Conservation (phyloP, 768 basidiomycete genomes). For the Serendipita sp. region DNA sequence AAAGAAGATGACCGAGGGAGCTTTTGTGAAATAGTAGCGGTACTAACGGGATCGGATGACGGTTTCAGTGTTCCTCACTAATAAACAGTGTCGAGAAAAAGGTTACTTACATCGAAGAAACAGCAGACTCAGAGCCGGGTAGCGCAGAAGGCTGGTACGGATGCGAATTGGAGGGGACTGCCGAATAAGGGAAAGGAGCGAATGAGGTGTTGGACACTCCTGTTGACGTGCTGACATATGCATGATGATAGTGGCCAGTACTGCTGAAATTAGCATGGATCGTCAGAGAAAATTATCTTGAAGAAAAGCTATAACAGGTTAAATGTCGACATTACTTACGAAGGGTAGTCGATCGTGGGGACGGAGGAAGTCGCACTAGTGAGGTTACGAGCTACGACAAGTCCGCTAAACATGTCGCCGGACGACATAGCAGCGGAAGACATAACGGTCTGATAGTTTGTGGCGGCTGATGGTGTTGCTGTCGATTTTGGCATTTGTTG, state of each 20-base stretch:
- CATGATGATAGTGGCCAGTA: neutral
- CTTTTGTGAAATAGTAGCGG: too few species aligned
- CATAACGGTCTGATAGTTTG: neutral
- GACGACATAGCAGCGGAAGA: neutral
- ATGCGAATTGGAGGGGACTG: neutral
- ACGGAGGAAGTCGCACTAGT: too few species aligned
- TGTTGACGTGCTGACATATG: neutral
- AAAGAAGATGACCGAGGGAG: slow-evolving; percentile 10
- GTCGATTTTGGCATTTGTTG: neutral
- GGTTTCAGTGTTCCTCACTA: too few species aligned
- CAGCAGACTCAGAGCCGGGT: neutral
- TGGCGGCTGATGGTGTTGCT: neutral
- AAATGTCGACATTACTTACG: too few species aligned
- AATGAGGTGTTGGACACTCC: neutral
- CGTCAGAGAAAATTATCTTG: neutral
- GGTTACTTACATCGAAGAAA: neutral
- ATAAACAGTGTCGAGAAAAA: too few species aligned
- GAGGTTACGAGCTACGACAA: too few species aligned
- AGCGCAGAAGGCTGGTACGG: neutral
- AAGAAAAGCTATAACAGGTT: too few species aligned
- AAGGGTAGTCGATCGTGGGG: too few species aligned
- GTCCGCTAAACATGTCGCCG: too few species aligned
- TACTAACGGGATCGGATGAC: too few species aligned
- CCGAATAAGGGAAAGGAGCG: neutral
- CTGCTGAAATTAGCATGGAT: neutral